Conservation (phyloP, 1,284 basidiomycete genomes). For the Puccinia triticina region DNA sequence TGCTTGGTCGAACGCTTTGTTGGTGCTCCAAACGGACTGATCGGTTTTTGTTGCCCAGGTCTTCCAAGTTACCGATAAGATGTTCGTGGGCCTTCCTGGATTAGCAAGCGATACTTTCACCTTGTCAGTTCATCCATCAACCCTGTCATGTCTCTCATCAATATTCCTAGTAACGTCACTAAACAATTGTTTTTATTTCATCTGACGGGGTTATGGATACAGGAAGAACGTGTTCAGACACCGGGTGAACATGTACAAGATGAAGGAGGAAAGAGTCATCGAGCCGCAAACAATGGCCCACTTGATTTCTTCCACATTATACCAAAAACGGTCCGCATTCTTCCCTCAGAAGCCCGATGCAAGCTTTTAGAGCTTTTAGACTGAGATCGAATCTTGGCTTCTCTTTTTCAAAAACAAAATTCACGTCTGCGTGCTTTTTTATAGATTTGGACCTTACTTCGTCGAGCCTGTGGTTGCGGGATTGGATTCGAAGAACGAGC, state of each 20-base stretch:
- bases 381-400: background rate
- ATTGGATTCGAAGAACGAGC: conserved; percentile 74
- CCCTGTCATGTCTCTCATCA: too few relatives aligned
- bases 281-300: conserved; percentile 95
- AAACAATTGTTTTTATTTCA: too few relatives aligned
- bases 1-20: background rate
- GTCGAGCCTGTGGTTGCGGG: conserved; percentile 97
- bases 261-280: conserved; percentile 98
- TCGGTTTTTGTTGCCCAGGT: conserved; percentile 61
- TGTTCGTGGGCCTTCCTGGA: conserved; percentile 89
- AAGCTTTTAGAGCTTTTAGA: background rate
- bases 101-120: conserved; percentile 91
- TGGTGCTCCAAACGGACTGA: background rate
- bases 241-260: conserved; percentile 97
- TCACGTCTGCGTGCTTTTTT: background rate
- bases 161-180: background rate
- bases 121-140: conserved; percentile 64
- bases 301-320: conserved; percentile 93
- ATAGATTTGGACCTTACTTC: conserved; percentile 89
- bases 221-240: conserved; percentile 79
- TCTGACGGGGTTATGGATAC: too few relatives aligned
- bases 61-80: conserved; percentile 88
- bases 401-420: background rate
- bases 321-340: conserved; percentile 75
- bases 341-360: background rate